Percentiles rank a stretch among this genome's conserved stretches.
phyloP scores from a whole-genome alignment of 257 asterid species.

The Solanum virginianum region DNA sequence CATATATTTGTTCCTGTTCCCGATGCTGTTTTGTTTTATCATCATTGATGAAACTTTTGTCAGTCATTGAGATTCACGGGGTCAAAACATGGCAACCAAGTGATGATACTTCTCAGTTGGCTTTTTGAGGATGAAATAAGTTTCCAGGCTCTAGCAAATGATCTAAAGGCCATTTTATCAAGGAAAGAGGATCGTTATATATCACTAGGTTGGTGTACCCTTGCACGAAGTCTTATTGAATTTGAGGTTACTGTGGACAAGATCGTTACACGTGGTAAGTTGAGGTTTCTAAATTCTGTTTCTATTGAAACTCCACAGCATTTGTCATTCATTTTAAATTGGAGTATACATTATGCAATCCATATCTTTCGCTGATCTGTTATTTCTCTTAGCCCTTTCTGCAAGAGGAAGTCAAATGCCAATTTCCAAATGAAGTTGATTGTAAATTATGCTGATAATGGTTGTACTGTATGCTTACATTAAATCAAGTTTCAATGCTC shows the following conservation, averaged over 20 bases:
- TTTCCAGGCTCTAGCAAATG: constrained; percentile 35
- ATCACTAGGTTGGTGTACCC: constrained; percentile 81
- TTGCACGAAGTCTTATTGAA: constrained; percentile 60
- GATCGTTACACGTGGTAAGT: constrained; percentile 43
- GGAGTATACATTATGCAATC: not conserved
- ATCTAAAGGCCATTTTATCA: constrained; percentile 33
- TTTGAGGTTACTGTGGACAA: constrained; percentile 27
- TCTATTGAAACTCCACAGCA: not conserved
- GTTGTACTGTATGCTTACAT: not conserved
- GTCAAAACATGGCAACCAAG: constrained; percentile 42
- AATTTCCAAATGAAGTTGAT: not conserved
- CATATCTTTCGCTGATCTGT: not conserved
- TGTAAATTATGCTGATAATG: not conserved
- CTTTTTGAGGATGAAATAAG: constrained; percentile 59
- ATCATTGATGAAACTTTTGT: not conserved
- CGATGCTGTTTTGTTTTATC: not conserved
- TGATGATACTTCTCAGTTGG: constrained; percentile 71
- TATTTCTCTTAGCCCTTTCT: not conserved
- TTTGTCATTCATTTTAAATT: not conserved
- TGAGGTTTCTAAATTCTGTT: not conserved
- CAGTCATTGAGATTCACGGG: constrained; percentile 44
- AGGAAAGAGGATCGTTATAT: constrained; percentile 64
- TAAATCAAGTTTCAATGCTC: not conserved
- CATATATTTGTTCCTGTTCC: not conserved
- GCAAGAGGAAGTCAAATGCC: not conserved